A percentile compares a stretch with the other conserved stretches of the same genome.
Conservation (phyloP, 2,329 filamentous ascomycete genomes). For the Talaromyces sp. region DNA sequence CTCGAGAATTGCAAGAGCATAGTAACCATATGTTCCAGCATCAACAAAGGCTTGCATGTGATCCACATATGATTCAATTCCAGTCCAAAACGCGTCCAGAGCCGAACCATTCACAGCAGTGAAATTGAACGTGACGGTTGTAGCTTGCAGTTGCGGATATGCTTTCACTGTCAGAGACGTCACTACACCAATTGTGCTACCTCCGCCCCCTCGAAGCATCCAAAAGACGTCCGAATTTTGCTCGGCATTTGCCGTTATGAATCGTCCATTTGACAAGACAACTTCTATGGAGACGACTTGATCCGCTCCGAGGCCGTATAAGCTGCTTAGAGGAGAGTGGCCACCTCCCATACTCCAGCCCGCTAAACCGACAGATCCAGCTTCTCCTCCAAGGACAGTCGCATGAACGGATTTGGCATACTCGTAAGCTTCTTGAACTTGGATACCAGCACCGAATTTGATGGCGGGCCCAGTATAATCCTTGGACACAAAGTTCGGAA, state of each 20-base stretch:
- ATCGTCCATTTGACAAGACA: constrained; percentile 31
- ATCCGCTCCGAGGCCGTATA: constrained; percentile 51
- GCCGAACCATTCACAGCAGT: not conserved
- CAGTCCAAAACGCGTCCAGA: constrained; percentile 3
- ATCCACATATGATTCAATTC: not conserved
- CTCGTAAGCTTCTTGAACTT: not conserved
- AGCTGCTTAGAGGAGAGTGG: constrained; percentile 36
- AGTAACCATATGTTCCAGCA: constrained; percentile 5
- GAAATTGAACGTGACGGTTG: not conserved
- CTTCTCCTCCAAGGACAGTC: constrained; percentile 52
- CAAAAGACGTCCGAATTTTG: constrained; percentile 58
- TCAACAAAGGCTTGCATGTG: not conserved
- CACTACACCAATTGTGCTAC: constrained; percentile 47
- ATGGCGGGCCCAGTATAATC: constrained; percentile 31
- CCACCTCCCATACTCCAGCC: constrained; percentile 59
- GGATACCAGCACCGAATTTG: constrained; percentile 3
- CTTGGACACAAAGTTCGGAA: constrained; percentile 29
- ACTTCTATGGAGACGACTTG: constrained; percentile 52
- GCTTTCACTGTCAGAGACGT: constrained; percentile 51
- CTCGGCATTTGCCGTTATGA: constrained; percentile 44
- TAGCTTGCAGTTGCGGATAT: constrained; percentile 34
- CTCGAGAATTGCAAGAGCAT: constrained; percentile 14
- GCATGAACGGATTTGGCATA: constrained; percentile 41
- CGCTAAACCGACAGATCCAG: constrained; percentile 50
- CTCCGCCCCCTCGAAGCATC: constrained; percentile 57